Conservation (phyloP, 2,329 filamentous ascomycete species). For the Fusarium sp. region DNA sequence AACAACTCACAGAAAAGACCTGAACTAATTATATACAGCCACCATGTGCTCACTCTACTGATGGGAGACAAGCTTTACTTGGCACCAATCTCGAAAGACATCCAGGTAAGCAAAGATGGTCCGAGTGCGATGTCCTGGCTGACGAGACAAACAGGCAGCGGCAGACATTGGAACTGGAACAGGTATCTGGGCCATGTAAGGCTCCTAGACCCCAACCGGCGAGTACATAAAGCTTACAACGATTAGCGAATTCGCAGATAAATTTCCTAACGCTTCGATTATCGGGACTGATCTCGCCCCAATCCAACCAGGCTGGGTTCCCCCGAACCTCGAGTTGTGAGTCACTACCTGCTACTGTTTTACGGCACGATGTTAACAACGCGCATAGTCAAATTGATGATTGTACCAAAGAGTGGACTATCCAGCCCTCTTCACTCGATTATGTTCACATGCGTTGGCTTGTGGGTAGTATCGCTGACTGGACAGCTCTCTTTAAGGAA, state of each 20-base stretch:
- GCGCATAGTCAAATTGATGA: constrained; percentile 1
- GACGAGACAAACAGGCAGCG: background rate
- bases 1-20: too few relatives aligned
- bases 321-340: constrained; percentile 1
- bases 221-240: fast-evolving
- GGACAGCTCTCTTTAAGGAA: background rate
- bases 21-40: fast-evolving
- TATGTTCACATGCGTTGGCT: constrained; percentile 19
- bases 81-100: background rate
- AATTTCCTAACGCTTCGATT: background rate
- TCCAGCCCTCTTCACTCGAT: background rate
- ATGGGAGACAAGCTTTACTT: background rate
- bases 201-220: fast-evolving
- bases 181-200: constrained; percentile 22
- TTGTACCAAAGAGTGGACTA: constrained; percentile 3
- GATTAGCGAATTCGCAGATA: background rate
- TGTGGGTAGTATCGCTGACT: background rate
- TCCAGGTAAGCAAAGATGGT: background rate
- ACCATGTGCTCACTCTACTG: background rate
- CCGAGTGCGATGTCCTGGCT: fast-evolving
- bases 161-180: constrained; percentile 11
- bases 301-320: constrained; percentile 11
- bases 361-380: fast-evolving
- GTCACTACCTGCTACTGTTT: fast-evolving
- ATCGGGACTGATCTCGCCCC: constrained; percentile 3